These are phyloP conservation scores for Grigorovia yakushimaensis DNA, from an alignment of 805 yeast species.

Conservation along the genomic window DNA sequence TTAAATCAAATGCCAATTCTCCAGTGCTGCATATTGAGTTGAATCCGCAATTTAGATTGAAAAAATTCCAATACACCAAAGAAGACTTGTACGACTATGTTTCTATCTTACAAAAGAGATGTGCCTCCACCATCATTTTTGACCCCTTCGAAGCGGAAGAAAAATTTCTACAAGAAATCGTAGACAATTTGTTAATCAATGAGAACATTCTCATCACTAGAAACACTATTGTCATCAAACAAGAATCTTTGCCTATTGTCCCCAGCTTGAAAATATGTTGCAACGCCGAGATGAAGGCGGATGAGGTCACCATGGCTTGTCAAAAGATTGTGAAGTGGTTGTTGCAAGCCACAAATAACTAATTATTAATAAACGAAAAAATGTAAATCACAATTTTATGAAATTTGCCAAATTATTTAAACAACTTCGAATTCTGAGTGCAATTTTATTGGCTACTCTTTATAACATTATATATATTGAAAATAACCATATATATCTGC, in stretches of 20 bases:
- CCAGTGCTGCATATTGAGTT: conserved; percentile 65
- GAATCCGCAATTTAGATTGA: conserved; percentile 31
- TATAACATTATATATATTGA: too few relatives aligned
- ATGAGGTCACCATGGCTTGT: conserved; percentile 38
- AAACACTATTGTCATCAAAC: conserved; percentile 52
- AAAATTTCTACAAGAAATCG: conserved; percentile 54
- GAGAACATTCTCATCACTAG: conserved; percentile 56
- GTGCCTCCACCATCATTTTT: conserved; percentile 26
- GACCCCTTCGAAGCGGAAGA: conserved; percentile 39
- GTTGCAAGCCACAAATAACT: neutral
- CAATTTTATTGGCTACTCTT: too few relatives aligned
- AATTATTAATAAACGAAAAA: neutral
- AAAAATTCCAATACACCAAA: conserved; percentile 20
- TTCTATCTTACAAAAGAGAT: conserved; percentile 23
- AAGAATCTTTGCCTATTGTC: conserved; percentile 61
- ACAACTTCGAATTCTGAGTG: too few relatives aligned
- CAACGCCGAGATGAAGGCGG: conserved; percentile 36
- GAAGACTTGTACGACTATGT: conserved; percentile 21
- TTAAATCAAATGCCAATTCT: conserved; percentile 50
- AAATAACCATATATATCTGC: too few relatives aligned
- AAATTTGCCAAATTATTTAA: too few relatives aligned
- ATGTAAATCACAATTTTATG: too few relatives aligned
- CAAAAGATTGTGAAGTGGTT: conserved; percentile 21
- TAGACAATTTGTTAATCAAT: conserved; percentile 43
- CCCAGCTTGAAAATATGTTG: conserved; percentile 49